phyloP scores from a whole-genome alignment of 1,284 basidiomycete species.

The Cystodermella granulosa region DNA sequence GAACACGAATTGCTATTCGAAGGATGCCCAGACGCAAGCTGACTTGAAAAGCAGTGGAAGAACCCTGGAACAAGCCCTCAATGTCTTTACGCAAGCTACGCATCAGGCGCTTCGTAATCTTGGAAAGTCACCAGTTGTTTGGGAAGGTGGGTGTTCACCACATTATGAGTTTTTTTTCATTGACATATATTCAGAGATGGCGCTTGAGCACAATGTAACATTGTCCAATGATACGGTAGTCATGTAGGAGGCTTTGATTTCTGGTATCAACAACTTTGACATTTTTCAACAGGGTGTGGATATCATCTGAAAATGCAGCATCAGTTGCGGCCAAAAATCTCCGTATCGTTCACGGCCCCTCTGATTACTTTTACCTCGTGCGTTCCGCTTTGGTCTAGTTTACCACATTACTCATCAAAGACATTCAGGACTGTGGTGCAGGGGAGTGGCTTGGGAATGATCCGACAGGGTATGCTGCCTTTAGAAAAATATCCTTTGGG shows the following conservation, averaged over 20 bases:
- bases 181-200: constrained; percentile 61
- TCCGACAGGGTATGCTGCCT: constrained; percentile 34
- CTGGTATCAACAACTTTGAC: background rate
- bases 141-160: constrained; percentile 34
- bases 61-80: constrained; percentile 62
- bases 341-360: constrained; percentile 62
- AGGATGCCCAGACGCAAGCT: constrained; percentile 56
- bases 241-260: constrained; percentile 41
- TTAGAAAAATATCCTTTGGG: background rate
- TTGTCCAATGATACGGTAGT: constrained; percentile 67
- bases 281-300: constrained; percentile 60
- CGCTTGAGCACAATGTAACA: constrained; percentile 58
- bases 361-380: constrained; percentile 73
- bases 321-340: constrained; percentile 58
- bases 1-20: constrained; percentile 63
- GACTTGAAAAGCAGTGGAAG: constrained; percentile 44
- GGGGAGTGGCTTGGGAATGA: constrained; percentile 72
- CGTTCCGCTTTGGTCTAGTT: constrained; percentile 28
- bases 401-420: background rate
- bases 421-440: constrained; percentile 65
- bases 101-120: constrained; percentile 34
- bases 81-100: constrained; percentile 52
- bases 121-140: constrained; percentile 45
- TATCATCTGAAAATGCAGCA: constrained; percentile 55
- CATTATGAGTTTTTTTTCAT: constrained; percentile 4